Evolutionary conservation across 2,329 filamentous ascomycete genomes (phyloP).

Genomic region (Pleoardoris graminearum): DNA sequence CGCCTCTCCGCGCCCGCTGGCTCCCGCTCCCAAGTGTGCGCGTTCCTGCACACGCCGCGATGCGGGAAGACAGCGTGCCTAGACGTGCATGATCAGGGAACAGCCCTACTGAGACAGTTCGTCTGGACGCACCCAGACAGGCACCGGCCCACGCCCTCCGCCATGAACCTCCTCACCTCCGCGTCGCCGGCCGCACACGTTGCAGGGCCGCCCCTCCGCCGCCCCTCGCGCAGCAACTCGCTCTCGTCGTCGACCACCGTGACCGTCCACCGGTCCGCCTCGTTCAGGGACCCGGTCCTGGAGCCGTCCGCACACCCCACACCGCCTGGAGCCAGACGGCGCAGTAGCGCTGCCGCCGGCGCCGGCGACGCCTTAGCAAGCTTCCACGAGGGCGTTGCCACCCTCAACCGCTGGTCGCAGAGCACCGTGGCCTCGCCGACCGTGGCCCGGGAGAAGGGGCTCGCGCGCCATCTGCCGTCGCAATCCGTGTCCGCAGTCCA

Average conservation of each 20-base stretch:
- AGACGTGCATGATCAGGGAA: slow-evolving; percentile 21
- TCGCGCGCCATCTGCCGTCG: slow-evolving; percentile 38
- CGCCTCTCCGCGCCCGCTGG: neutral
- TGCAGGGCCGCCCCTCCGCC: slow-evolving; percentile 21
- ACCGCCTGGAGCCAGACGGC: slow-evolving; percentile 39
- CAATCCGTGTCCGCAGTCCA: slow-evolving; percentile 12
- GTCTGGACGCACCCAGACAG: slow-evolving; percentile 10
- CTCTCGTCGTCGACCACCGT: slow-evolving; percentile 49
- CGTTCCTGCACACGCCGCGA: slow-evolving; percentile 33
- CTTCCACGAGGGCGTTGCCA: slow-evolving; percentile 52
- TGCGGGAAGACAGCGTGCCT: slow-evolving; percentile 34
- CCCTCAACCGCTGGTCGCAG: slow-evolving; percentile 62
- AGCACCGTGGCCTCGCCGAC: slow-evolving; percentile 49
- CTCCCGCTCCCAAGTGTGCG: slow-evolving; percentile 9
- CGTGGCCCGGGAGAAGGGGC: slow-evolving; percentile 17
- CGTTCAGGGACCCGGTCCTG: slow-evolving; percentile 39
- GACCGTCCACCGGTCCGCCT: slow-evolving; percentile 49
- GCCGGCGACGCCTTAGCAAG: slow-evolving; percentile 44
- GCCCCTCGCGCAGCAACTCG: slow-evolving; percentile 47
- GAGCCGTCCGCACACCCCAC: slow-evolving; percentile 32
- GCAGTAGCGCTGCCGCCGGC: slow-evolving; percentile 47
- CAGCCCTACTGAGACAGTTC: slow-evolving; percentile 32
- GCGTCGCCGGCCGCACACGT: slow-evolving; percentile 18
- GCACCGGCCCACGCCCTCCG: slow-evolving; percentile 9
- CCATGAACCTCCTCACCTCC: slow-evolving; percentile 30